These are phyloP conservation scores for Rutstroemia sp. DNA, from an alignment of 2,329 filamentous ascomycete genomes.

Conservation along the genomic window DNA sequence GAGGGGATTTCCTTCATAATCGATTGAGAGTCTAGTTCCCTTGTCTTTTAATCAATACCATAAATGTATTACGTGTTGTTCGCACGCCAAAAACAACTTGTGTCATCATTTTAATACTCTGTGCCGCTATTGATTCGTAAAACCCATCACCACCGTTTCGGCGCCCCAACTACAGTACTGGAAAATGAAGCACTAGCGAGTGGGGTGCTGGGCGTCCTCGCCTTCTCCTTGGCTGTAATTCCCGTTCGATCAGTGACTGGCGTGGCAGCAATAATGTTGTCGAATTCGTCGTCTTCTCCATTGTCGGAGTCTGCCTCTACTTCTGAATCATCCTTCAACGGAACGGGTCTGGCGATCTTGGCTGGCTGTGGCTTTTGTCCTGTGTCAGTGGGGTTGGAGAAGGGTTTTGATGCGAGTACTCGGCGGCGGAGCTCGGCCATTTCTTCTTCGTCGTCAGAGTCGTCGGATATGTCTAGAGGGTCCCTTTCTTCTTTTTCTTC, in stretches of 20 bases:
- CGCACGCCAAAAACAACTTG: too few species aligned
- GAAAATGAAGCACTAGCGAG: constrained; percentile 30
- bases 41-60: too few species aligned
- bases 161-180: constrained; percentile 29
- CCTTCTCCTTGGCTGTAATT: constrained; percentile 42
- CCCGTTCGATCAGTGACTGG: constrained; percentile 83
- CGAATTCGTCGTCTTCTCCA: constrained; percentile 68
- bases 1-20: too few species aligned
- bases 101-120: too few species aligned
- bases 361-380: constrained; percentile 50
- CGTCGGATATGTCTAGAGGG: constrained; percentile 25
- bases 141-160: constrained; percentile 27
- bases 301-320: constrained; percentile 67
- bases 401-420: constrained; percentile 87
- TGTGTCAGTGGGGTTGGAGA: constrained; percentile 51
- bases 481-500: neutral
- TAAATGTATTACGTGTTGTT: too few species aligned
- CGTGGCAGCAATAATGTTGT: constrained; percentile 86
- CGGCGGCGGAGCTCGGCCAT: constrained; percentile 90
- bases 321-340: constrained; percentile 53
- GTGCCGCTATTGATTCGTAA: neutral
- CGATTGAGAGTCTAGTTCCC: too few species aligned
- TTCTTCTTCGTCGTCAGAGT: constrained; percentile 70
- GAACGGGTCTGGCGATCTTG: constrained; percentile 53
- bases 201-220: constrained; percentile 28